A percentile compares a stretch with the other conserved stretches of the same genome.
Evolutionary conservation across 768 basidiomycete genomes (phyloP).

Genomic region (Rhodotorula taiwanensis): DNA sequence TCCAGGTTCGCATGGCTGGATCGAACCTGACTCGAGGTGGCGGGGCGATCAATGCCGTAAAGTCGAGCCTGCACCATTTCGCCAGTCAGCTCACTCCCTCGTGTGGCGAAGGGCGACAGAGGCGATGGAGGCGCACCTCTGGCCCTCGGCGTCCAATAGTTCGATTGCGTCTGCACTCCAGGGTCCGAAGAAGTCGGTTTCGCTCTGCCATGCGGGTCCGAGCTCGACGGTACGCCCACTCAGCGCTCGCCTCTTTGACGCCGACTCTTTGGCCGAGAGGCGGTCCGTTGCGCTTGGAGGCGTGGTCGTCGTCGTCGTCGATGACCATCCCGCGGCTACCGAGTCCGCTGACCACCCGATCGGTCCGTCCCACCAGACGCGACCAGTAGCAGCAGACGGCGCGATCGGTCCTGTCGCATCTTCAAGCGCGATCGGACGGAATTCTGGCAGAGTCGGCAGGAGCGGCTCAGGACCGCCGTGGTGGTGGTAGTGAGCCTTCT

Average conservation of each 20-base stretch:
- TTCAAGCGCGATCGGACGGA: no score
- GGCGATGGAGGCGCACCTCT: neutral
- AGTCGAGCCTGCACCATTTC: neutral
- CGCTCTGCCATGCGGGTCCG: neutral
- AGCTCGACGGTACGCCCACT: no score
- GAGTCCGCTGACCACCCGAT: no score
- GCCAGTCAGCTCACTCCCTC: neutral
- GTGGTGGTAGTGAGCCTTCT: no score
- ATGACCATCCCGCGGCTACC: no score
- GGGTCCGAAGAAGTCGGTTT: neutral
- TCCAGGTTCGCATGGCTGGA: neutral
- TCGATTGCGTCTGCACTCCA: neutral
- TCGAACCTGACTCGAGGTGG: neutral
- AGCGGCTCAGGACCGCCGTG: no score
- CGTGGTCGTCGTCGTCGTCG: neutral
- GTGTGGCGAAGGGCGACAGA: neutral
- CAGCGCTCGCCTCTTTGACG: neutral
- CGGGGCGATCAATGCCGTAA: neutral
- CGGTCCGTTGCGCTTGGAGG: neutral
- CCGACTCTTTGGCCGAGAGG: neutral
- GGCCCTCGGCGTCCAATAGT: neutral
- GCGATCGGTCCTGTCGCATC: no score
- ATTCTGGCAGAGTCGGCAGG: no score
- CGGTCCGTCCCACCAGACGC: no score
- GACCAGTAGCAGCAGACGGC: no score